These are phyloP conservation scores for Ophiostoma angusticollis DNA, from an alignment of 2,329 filamentous ascomycete species.

Conservation along the genomic window DNA sequence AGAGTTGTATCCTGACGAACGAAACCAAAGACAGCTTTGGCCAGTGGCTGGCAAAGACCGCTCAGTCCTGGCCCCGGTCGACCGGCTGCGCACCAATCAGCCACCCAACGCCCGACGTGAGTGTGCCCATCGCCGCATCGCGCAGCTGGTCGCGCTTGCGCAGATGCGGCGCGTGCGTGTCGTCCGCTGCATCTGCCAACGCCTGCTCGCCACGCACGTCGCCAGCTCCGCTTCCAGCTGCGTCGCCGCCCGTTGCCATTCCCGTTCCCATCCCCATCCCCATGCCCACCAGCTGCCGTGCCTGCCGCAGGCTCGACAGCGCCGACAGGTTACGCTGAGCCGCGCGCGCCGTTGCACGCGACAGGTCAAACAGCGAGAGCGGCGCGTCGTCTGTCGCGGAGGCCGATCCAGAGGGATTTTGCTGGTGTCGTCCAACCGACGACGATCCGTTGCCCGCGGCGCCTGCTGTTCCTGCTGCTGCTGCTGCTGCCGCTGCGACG, in stretches of 20 bases:
- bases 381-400: slow-evolving; percentile 37
- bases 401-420: slow-evolving; percentile 14
- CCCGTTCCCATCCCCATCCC: slow-evolving; percentile 17
- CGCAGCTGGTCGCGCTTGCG: slow-evolving; percentile 62
- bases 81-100: slow-evolving; percentile 44
- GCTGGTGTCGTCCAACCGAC: too few relatives aligned
- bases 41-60: too few relatives aligned
- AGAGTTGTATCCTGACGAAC: too few relatives aligned
- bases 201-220: too few relatives aligned
- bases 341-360: slow-evolving; percentile 44
- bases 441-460: too few relatives aligned
- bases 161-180: slow-evolving; percentile 20
- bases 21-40: too few relatives aligned
- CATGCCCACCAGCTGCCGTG: slow-evolving; percentile 19
- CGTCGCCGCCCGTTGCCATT: slow-evolving; percentile 15
- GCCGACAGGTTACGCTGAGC: slow-evolving; percentile 46
- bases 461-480: slow-evolving; percentile 6
- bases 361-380: slow-evolving; percentile 53
- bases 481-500: slow-evolving; percentile 13
- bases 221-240: slow-evolving; percentile 7
- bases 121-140: slow-evolving; percentile 52
- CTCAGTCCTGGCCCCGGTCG: slow-evolving; percentile 15
- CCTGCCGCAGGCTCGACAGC: slow-evolving; percentile 37
- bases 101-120: slow-evolving; percentile 57
- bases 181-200: slow-evolving; percentile 4